A percentile compares a stretch with the other conserved stretches of the same genome.
These are phyloP conservation scores for Termitomyces bulborhizus DNA, from an alignment of 768 basidiomycete genomes.

Conservation along the genomic window DNA sequence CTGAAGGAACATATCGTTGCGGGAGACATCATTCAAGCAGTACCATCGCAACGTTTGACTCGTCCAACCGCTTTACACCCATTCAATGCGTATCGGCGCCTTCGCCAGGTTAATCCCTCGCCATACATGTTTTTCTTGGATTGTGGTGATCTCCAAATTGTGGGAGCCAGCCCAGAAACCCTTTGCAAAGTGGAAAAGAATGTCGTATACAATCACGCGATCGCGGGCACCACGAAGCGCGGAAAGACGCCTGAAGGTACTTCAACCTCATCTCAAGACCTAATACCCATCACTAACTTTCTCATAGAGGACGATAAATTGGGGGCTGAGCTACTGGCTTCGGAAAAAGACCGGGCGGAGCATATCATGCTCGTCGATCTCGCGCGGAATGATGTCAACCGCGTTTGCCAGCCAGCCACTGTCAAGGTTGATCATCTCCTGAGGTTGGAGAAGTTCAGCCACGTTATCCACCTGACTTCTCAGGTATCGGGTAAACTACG, in stretches of 20 bases:
- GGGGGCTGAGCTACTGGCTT: constrained; percentile 66
- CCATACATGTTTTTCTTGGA: constrained; percentile 99
- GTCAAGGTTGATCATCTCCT: constrained; percentile 96
- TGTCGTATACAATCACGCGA: constrained; percentile 95
- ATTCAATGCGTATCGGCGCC: constrained; percentile 93
- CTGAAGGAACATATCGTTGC: constrained; percentile 93
- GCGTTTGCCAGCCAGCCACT: constrained; percentile 90
- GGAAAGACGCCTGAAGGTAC: constrained; percentile 83
- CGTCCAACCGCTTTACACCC: constrained; percentile 87
- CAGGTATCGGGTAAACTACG: constrained; percentile 87
- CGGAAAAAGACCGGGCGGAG: constrained; percentile 94
- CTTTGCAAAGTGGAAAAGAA: constrained; percentile 92
- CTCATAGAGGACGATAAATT: constrained; percentile 81
- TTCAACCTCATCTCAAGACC: constrained; percentile 15
- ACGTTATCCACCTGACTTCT: constrained; percentile 96
- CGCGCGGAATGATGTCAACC: constrained; percentile 96
- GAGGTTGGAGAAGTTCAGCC: constrained; percentile 91
- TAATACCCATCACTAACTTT: constrained; percentile 4
- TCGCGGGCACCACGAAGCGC: constrained; percentile 89
- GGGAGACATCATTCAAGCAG: constrained; percentile 98
- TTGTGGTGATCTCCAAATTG: constrained; percentile 87
- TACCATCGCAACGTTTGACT: constrained; percentile 88
- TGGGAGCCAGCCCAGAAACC: constrained; percentile 98
- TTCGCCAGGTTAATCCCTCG: constrained; percentile 93
- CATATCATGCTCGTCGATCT: constrained; percentile 99